Conservation (phyloP, 179 eudicot species). For the Nepenthes alata region DNA sequence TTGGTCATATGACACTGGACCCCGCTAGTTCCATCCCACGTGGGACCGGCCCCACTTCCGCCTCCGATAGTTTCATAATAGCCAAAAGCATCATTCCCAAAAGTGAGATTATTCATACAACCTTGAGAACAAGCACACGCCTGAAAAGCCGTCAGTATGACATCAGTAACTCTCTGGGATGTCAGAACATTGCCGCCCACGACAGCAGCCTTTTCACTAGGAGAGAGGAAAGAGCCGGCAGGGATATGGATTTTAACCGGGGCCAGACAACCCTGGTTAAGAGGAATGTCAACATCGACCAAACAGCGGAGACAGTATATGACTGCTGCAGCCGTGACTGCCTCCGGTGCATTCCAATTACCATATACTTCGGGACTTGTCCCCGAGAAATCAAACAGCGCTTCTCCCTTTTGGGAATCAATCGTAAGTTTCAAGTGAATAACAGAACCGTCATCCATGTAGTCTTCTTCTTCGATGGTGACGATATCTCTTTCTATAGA, state of each 20-base stretch:
- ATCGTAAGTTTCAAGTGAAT: conserved; percentile 74
- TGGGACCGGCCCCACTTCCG: conserved; percentile 91
- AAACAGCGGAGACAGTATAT: conserved; percentile 89
- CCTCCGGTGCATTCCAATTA: conserved; percentile 98
- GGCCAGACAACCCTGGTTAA: conserved; percentile 92
- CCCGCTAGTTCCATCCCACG: conserved; percentile 94
- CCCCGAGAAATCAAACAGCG: conserved; percentile 71
- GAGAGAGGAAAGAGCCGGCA: conserved; percentile 73
- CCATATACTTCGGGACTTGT: conserved; percentile 93
- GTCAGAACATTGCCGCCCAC: conserved; percentile 98
- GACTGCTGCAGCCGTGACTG: conserved; percentile 91
- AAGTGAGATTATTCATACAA: conserved; percentile 95
- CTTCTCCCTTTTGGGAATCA: conserved; percentile 67
- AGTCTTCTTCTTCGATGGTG: conserved; percentile 84
- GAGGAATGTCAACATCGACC: conserved; percentile 86
- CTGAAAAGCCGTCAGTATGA: conserved; percentile 80
- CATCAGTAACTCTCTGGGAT: conserved; percentile 92
- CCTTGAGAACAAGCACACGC: conserved; percentile 99
- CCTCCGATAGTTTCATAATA: conserved; percentile 97
- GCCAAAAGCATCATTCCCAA: conserved; percentile 83
- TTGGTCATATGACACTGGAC: conserved; percentile 98
- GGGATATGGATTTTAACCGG: conserved; percentile 82
- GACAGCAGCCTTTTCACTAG: conserved; percentile 93
- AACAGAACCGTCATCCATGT: conserved; percentile 89
- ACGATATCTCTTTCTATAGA: conserved; percentile 20